Evolutionary conservation across 2,329 filamentous ascomycete species (phyloP).

Genomic region (Arthrobotrys musiformis): DNA sequence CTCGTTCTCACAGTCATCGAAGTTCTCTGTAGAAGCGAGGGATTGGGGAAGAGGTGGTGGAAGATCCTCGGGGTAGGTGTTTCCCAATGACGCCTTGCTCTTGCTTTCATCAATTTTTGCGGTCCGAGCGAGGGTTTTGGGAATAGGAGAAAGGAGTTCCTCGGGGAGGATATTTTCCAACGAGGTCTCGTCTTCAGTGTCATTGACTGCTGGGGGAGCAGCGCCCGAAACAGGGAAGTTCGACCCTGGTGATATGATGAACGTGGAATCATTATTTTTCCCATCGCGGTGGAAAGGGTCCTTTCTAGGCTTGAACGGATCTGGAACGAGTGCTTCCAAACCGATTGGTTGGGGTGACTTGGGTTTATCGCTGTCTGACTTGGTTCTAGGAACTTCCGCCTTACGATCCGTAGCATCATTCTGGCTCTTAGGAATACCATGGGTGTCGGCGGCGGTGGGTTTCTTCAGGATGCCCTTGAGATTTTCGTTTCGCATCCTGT

Average conservation of each 20-base stretch:
- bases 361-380: background rate
- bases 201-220: too few relatives aligned
- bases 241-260: slow-evolving; percentile 8
- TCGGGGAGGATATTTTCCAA: too few relatives aligned
- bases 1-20: background rate
- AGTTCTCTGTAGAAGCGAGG: background rate
- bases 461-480: background rate
- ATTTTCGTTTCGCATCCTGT: background rate
- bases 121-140: too few relatives aligned
- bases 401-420: too few relatives aligned
- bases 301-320: background rate
- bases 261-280: background rate
- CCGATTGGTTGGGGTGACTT: background rate
- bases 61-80: too few relatives aligned
- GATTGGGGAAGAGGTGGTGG: background rate
- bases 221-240: background rate
- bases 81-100: too few relatives aligned
- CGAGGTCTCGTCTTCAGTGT: too few relatives aligned
- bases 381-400: background rate
- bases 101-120: too few relatives aligned
- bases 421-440: too few relatives aligned
- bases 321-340: background rate
- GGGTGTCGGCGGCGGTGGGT: background rate
- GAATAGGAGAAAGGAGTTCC: too few relatives aligned
- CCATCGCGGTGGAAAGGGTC: background rate